Evolutionary conservation across 306 rosid genomes (phyloP).

Genomic region (Abrus precatorius): DNA sequence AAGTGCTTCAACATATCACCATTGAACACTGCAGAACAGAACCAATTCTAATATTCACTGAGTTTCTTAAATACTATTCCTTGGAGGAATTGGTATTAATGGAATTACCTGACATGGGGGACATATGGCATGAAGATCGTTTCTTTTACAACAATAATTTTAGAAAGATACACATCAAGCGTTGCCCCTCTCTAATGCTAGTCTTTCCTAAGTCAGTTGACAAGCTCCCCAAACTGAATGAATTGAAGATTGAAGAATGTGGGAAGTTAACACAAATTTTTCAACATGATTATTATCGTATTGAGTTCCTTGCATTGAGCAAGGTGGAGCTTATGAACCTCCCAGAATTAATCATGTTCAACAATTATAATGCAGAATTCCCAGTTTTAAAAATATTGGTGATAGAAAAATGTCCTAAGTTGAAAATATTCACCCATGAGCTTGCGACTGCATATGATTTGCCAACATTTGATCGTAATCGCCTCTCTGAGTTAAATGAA

Average conservation of each 20-base stretch:
- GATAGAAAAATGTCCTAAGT: not conserved
- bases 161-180: not conserved
- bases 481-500: conserved; percentile 9
- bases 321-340: not conserved
- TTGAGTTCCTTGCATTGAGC: not conserved
- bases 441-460: fast-evolving
- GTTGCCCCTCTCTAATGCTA: not conserved
- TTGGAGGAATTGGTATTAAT: not conserved
- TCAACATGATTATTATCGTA: too few species aligned
- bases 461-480: not conserved
- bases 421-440: not conserved
- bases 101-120: not conserved
- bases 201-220: not conserved
- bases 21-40: not conserved
- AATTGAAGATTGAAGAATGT: not conserved
- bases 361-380: fast-evolving
- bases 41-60: not conserved
- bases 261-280: too few species aligned
- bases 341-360: not conserved
- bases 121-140: not conserved
- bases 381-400: not conserved
- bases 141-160: not conserved
- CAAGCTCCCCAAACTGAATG: not conserved
- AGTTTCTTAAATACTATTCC: too few species aligned
- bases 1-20: too few species aligned